Conservation (phyloP, 768 basidiomycete species). For the Terana coerulea region DNA sequence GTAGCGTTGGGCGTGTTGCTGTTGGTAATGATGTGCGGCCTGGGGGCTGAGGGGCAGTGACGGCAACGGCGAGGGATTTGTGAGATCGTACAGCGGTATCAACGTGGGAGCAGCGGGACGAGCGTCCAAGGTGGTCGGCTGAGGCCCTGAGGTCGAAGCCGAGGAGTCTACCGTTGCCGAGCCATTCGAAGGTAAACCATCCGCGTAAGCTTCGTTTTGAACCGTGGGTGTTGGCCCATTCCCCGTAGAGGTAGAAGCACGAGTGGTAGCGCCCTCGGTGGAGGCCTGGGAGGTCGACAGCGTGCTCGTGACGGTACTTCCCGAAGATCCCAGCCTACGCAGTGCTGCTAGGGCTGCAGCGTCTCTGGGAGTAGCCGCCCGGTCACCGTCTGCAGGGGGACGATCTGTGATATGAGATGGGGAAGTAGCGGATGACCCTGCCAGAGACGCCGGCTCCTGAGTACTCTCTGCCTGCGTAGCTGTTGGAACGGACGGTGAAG, state of each 20-base stretch:
- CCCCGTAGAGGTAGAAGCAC: too few relatives aligned
- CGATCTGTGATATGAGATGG: neutral
- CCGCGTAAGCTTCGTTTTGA: too few relatives aligned
- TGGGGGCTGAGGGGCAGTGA: conserved; percentile 1
- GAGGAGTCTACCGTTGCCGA: too few relatives aligned
- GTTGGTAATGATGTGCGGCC: neutral
- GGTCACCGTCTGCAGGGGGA: conserved; percentile 10
- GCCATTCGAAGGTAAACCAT: too few relatives aligned
- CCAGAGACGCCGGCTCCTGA: neutral
- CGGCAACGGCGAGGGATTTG: conserved; percentile 3
- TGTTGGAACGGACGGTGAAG: neutral
- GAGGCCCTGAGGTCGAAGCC: too few relatives aligned
- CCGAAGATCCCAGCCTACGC: conserved; percentile 37
- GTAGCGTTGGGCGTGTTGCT: conserved; percentile 2
- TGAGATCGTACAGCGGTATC: conserved; percentile 41
- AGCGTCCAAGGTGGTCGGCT: conserved; percentile 5
- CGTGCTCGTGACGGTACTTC: neutral
- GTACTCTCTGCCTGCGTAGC: neutral
- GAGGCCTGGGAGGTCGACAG: neutral
- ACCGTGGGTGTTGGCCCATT: too few relatives aligned
- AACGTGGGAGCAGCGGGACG: conserved; percentile 24
- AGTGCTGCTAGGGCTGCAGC: conserved; percentile 70
- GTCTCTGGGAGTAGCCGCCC: conserved; percentile 31
- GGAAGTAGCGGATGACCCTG: conserved; percentile 1
- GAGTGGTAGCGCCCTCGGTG: too few relatives aligned